Base-by-base conservation (phyloP, 345 rosid species). In the Eutrema heterophyllum region DNA sequence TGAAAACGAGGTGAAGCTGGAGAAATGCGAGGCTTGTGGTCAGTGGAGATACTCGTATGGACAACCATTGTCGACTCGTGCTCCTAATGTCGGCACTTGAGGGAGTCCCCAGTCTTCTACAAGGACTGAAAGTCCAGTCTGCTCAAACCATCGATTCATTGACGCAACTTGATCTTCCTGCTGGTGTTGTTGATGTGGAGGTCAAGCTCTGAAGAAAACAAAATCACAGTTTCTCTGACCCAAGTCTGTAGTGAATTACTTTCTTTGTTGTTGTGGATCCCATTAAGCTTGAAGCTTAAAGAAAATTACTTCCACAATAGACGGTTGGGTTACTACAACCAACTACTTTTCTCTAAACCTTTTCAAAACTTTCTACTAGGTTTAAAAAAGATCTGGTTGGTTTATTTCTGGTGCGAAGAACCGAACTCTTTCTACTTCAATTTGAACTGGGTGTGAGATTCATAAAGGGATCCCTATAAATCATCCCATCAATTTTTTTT, bases 81-180 rank as follows among this genome's bases (percentile, higher is more conserved):
- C 97, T 24, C 89, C 92, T 51, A 78, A 78, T 55, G 76, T 61
- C 3, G 97, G 97, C 43, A 84, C 92, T 36, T 87, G 85, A 87
- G 67, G 38, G 38, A 55, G 53, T 61, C 21, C 15, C 2, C 33
- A 55, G n/a, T 36, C 58, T 56, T 55, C 40, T 35, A 35, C 38
- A 13, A 21, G 29, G 12, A 64, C 46, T 24, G 11, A 27, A 33
- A 40, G 43, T 30, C 8, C 14, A 59, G 4, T 71, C 60, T 56
- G 96, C 98, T 5, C 96, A 93, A 66, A 91, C 97, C 1, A 93
- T 91, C 4, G 98, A 93, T 79, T 88, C 97, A 16, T 74, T 93
- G 70, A 93, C 89, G 97, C 96, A 94, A 73, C 97, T 94, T 48
- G 91, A 89, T 83, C 89, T 89, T 76, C 97, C 97, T 64, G 89